These are phyloP conservation scores for Chrysoporthe deuterocubensis DNA, from an alignment of 2,329 filamentous ascomycete species.

Conservation along the genomic window DNA sequence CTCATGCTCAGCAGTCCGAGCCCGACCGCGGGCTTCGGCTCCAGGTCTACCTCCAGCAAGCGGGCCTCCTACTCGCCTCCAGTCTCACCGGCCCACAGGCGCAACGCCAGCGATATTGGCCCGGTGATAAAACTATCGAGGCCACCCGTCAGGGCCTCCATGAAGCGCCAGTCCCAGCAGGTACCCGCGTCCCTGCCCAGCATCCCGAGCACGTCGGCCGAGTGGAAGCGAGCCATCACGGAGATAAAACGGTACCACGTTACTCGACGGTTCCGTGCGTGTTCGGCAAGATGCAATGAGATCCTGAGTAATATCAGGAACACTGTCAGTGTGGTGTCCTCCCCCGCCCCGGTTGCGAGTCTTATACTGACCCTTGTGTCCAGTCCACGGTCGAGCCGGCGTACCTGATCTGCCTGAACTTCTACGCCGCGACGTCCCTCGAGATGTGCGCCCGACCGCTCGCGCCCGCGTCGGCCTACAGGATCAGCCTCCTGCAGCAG, in stretches of 20 bases:
- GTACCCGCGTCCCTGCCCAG: constrained; percentile 33
- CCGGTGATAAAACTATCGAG: constrained; percentile 36
- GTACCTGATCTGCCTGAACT: constrained; percentile 62
- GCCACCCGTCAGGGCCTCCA: constrained; percentile 31
- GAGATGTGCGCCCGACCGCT: constrained; percentile 59
- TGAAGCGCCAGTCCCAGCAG: constrained; percentile 31
- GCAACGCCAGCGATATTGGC: constrained; percentile 26
- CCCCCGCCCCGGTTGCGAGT: background rate
- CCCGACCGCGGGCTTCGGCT: constrained; percentile 31
- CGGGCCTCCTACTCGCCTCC: constrained; percentile 14
- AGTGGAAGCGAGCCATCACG: constrained; percentile 56
- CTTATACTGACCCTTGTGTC: background rate
- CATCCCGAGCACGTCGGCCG: constrained; percentile 49
- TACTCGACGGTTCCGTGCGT: constrained; percentile 55
- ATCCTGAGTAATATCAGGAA: constrained; percentile 55
- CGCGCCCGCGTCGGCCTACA: constrained; percentile 49
- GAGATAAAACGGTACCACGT: constrained; percentile 60
- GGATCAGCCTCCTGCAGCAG: constrained; percentile 53
- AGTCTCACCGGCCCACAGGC: constrained; percentile 18
- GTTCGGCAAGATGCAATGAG: constrained; percentile 56
- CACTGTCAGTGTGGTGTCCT: constrained; percentile 40
- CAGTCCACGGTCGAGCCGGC: constrained; percentile 53
- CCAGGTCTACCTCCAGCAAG: constrained; percentile 42
- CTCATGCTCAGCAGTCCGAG: constrained; percentile 26
- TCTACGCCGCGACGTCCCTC: constrained; percentile 64